A percentile compares a stretch with the other conserved stretches of the same genome.
These are phyloP conservation scores for Fraxinus sp. DNA, from an alignment of 305 asterid genomes.

Conservation along the genomic window DNA sequence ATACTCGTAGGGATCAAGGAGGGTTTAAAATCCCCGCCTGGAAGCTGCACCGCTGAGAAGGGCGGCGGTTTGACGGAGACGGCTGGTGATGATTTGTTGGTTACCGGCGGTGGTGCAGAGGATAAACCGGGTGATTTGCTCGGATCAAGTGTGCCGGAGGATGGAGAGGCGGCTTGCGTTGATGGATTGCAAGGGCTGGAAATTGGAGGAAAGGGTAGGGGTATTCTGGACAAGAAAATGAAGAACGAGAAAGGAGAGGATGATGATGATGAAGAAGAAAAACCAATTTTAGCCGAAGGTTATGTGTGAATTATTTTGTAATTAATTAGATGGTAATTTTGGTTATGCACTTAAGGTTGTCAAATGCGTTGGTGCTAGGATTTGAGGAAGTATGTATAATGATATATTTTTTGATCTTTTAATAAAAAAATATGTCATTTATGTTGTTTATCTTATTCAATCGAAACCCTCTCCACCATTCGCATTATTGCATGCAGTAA, in stretches of 20 bases:
- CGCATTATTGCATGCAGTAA: neutral
- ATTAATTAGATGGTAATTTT: neutral
- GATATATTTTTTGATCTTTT: neutral
- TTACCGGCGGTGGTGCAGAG: slow-evolving; percentile 35
- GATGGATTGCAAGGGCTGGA: slow-evolving; percentile 63
- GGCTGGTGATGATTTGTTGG: slow-evolving; percentile 41
- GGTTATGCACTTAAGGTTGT: neutral
- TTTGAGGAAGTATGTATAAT: neutral
- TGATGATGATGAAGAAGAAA: slow-evolving; percentile 28
- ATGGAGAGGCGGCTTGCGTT: slow-evolving; percentile 49
- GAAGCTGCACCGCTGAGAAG: slow-evolving; percentile 52
- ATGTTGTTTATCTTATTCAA: neutral
- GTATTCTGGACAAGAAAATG: slow-evolving; percentile 35
- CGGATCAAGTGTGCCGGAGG: slow-evolving; percentile 30
- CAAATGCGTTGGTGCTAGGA: neutral
- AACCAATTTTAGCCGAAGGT: slow-evolving; percentile 54
- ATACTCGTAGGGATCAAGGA: slow-evolving; percentile 49
- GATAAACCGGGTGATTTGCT: slow-evolving; percentile 40
- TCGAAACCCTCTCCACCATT: neutral
- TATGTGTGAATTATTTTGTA: slow-evolving; percentile 28
- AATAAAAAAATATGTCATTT: neutral
- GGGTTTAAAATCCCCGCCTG: slow-evolving; percentile 45
- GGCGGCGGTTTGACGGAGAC: slow-evolving; percentile 43
- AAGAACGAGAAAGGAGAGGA: slow-evolving; percentile 28
- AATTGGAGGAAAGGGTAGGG: slow-evolving; percentile 42